Base-by-base conservation (phyloP, 352 stramenopile species). In the Elongisporangium senticosum region DNA sequence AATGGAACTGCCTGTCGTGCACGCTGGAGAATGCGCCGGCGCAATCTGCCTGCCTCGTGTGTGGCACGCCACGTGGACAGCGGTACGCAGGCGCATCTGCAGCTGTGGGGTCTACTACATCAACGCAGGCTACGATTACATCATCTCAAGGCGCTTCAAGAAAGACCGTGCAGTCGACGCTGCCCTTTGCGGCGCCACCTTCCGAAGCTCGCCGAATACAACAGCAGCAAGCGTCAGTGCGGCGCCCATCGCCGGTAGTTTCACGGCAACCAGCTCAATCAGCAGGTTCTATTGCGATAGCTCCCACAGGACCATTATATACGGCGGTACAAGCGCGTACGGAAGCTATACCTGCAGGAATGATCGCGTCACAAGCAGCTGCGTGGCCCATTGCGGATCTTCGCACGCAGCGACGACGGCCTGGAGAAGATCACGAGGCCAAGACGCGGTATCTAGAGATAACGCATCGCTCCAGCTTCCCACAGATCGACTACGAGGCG, bases 381-480 rank as follows among this genome's bases (percentile, higher is more conserved):
- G 60, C 40, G 2, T 58, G 57, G 50, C 55, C 63, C 5, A 62
- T 59, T 26, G 61, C 43, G 22, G 49, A 43, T 17, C 33, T 43
- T 17, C 10, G 51, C n/a, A 47, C 63, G 10, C 61, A 58, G 43
- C 59, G 65, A 21, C 67, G 52, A 17, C 51, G 58, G 23, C 55
- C 70, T 23, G 78, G 82, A 20, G 85, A 91, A 58, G 83, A 93
- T 55, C 1, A 53, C 0, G 49, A 77, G 7, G 83, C 79, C 21
- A 83, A 73, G 68, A 83, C 40, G 39, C 73, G 83, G 40, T 93
- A 93, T 53, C 51, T 83, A 39, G 68, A 86, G 48, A 53, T 83
- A 15, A 62, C 71, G 33, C 55, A 69, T 33, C 58, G 65, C 14
- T 64, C 69, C 10, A 64, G 48, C 17, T 77, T 71, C 55, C 79